Conservation (phyloP, 139 green algal genomes). For the Penium margaritaceum region DNA sequence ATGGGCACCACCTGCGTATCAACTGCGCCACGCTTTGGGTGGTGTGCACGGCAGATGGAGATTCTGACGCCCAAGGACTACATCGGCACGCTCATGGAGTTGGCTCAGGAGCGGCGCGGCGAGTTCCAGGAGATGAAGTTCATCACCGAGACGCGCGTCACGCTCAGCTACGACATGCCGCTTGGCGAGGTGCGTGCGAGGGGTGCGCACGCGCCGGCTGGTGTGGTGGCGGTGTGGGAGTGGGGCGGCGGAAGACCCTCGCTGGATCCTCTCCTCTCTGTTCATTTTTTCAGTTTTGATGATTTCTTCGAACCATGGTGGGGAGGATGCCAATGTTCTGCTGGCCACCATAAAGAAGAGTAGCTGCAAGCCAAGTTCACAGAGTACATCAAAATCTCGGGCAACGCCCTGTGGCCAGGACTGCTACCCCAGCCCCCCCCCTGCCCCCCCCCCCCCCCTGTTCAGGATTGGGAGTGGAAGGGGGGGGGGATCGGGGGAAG, state of each 20-base stretch:
- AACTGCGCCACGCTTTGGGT: too few species aligned
- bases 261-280: not conserved
- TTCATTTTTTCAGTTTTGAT: not conserved
- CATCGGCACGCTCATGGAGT: slow-evolving; percentile 91
- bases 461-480: not conserved
- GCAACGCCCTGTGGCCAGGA: too few species aligned
- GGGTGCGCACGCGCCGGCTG: too few species aligned
- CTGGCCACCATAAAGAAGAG: too few species aligned
- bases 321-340: not conserved
- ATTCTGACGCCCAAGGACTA: slow-evolving; percentile 66
- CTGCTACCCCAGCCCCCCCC: too few species aligned
- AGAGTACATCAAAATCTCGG: too few species aligned
- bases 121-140: slow-evolving; percentile 46
- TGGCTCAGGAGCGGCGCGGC: slow-evolving; percentile 55
- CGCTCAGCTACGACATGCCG: not conserved
- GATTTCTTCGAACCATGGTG: slow-evolving; percentile 10
- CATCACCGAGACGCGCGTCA: not conserved
- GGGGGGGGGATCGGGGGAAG: not conserved
- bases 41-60: too few species aligned
- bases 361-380: too few species aligned
- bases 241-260: not conserved
- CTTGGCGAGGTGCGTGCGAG: not conserved
- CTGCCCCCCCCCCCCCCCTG: too few species aligned
- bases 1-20: too few species aligned
- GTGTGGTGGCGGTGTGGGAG: not conserved